Base-by-base conservation (phyloP, 192 early-diverging fungal genomes). In the Allomyces macrogynus region DNA sequence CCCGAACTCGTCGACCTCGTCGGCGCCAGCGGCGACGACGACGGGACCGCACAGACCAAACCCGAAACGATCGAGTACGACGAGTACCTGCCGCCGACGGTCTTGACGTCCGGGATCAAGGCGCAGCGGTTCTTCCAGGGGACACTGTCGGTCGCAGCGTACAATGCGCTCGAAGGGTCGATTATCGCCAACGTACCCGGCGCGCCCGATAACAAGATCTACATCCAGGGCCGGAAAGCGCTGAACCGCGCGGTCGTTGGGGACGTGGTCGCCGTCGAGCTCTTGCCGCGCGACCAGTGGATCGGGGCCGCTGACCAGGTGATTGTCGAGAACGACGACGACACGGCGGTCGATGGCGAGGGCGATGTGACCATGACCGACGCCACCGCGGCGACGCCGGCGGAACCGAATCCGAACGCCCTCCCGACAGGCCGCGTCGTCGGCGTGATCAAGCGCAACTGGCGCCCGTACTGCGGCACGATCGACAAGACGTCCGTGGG, bases 1-100 rank as follows among this genome's bases (percentile, higher is more conserved):
- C 91, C 91, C 5, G 91, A 96, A 71, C 78, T 99, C n/a, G 68
- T 87, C 62, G 93, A 99, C 65, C 93, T 99, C 87, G 81, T 95
- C 63, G 80, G 84, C 27, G 67, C 70, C 25, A 74, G 78, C 4
- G 76, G 69, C 43, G 77, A 83, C 5, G 63, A 64, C 23, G 69
- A 73, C 16, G 75, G 66, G 10, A 24, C 68, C 8, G 7, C 7
- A 3, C 32, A 2, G 4, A 71, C 70, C 2, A 84, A 81, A 54
- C 66, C 72, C 0, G 79, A 77, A 26, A 80, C 83, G 67, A 78
- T 62, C 5, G 67, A 77, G 23, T 79, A 80, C 60, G 62, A 67
- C 9, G 77, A 95, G 78, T 87, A 99, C 71, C 61, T 93, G 61
- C 76, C 87, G 10, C 65, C 82, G 5, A 75, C 79, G 23, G 90